Conservation (phyloP, 768 basidiomycete species). For the Kwoniella europaea region DNA sequence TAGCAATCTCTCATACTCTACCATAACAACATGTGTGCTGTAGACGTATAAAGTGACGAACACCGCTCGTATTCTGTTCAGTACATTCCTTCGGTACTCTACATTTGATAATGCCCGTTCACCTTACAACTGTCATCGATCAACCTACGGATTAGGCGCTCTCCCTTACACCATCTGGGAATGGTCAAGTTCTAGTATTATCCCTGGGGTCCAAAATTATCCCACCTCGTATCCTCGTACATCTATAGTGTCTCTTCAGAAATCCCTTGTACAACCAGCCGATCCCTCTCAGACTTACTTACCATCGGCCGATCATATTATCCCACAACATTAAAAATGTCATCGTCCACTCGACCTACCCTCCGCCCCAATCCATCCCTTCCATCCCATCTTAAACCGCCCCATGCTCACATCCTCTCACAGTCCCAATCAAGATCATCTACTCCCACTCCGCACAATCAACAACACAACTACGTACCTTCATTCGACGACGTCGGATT, state of each 20-base stretch:
- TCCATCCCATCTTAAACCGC: conserved; percentile 4
- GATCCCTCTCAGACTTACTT: neutral
- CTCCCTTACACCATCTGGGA: too few species aligned
- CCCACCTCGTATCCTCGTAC: neutral
- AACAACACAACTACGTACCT: conserved; percentile 39
- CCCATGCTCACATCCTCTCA: neutral
- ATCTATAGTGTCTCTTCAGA: neutral
- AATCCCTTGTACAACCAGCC: neutral
- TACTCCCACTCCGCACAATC: conserved; percentile 21
- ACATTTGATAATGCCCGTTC: too few species aligned
- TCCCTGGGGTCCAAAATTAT: too few species aligned
- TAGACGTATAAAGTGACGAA: too few species aligned
- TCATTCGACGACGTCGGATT: conserved; percentile 22
- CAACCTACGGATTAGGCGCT: too few species aligned
- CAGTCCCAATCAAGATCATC: neutral
- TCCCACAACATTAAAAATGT: neutral
- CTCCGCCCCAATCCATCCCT: conserved; percentile 9
- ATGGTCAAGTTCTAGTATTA: too few species aligned
- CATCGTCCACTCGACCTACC: conserved; percentile 4
- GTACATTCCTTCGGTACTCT: too few species aligned
- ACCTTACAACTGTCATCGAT: too few species aligned
- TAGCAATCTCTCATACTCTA: neutral
- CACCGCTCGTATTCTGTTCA: too few species aligned
- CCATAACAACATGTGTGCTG: neutral
- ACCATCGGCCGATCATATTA: neutral